These are phyloP conservation scores for Ceratobasidium sp. DNA, from an alignment of 1,284 basidiomycete genomes.

Conservation along the genomic window DNA sequence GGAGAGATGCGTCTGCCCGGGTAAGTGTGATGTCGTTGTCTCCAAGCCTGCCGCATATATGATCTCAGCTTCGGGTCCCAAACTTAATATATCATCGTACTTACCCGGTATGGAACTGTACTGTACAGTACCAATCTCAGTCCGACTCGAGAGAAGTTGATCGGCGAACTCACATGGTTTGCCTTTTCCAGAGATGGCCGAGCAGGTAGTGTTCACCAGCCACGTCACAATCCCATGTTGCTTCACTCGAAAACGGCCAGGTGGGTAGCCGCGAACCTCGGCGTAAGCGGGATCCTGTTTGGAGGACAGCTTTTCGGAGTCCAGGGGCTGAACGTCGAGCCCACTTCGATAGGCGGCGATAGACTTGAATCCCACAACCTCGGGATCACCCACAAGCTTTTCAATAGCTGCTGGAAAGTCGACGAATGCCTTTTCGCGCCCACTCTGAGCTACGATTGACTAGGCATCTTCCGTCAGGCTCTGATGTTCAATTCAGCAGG, in stretches of 20 bases:
- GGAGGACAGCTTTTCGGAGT: too few species aligned
- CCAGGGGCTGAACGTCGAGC: constrained; percentile 62
- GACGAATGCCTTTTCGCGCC: constrained; percentile 58
- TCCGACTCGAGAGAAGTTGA: not conserved
- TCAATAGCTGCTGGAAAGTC: constrained; percentile 55
- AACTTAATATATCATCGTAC: not conserved
- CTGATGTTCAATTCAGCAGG: not conserved
- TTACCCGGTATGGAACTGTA: constrained; percentile 82
- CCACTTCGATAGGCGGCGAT: constrained; percentile 81
- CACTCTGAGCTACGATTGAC: constrained; percentile 70
- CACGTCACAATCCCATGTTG: constrained; percentile 54
- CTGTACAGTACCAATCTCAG: constrained; percentile 56
- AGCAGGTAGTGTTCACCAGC: constrained; percentile 60
- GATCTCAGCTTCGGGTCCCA: not conserved
- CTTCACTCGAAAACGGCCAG: constrained; percentile 50
- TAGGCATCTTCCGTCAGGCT: not conserved
- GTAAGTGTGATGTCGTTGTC: constrained; percentile 76
- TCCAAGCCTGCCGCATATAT: constrained; percentile 61
- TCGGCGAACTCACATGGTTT: constrained; percentile 67
- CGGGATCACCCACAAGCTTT: constrained; percentile 59
- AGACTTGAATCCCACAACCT: constrained; percentile 80
- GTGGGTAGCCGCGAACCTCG: constrained; percentile 40
- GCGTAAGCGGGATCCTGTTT: not conserved
- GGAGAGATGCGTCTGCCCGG: constrained; percentile 71
- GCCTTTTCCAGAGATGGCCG: constrained; percentile 17